These are phyloP conservation scores for Irpex lacteus DNA, from an alignment of 1,284 basidiomycete species.

Conservation along the genomic window DNA sequence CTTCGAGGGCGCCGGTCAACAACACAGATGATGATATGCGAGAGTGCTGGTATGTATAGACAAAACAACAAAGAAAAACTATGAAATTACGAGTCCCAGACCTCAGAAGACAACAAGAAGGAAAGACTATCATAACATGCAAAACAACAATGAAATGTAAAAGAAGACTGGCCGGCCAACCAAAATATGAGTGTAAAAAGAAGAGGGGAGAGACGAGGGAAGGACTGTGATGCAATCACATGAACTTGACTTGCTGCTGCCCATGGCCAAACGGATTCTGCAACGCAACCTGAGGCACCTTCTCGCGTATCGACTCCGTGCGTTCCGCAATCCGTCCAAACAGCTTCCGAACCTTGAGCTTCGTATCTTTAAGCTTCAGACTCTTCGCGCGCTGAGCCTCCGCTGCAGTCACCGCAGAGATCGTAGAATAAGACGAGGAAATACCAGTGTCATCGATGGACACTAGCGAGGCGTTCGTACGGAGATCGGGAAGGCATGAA, in stretches of 20 bases:
- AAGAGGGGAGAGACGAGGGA: too few relatives aligned
- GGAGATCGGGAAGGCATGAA: background rate
- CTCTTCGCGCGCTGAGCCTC: background rate
- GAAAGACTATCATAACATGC: too few relatives aligned
- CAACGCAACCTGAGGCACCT: background rate
- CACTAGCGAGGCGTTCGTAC: background rate
- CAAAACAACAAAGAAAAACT: background rate
- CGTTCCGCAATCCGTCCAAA: constrained; percentile 1
- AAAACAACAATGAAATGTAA: too few relatives aligned
- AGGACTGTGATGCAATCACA: background rate
- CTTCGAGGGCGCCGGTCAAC: background rate
- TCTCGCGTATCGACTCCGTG: constrained; percentile 1
- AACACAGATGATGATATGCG: background rate
- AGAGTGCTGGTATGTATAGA: background rate
- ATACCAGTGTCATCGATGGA: background rate
- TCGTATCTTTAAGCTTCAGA: background rate
- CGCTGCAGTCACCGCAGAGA: background rate
- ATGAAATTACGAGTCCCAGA: background rate
- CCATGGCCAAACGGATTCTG: background rate
- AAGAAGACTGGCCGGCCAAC: too few relatives aligned
- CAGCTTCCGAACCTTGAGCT: constrained; percentile 1
- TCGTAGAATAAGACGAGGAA: background rate
- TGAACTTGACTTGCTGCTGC: background rate
- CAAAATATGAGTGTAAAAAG: too few relatives aligned
- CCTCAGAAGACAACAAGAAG: background rate